Conservation (phyloP, 306 rosid species). For the Senna tora region DNA sequence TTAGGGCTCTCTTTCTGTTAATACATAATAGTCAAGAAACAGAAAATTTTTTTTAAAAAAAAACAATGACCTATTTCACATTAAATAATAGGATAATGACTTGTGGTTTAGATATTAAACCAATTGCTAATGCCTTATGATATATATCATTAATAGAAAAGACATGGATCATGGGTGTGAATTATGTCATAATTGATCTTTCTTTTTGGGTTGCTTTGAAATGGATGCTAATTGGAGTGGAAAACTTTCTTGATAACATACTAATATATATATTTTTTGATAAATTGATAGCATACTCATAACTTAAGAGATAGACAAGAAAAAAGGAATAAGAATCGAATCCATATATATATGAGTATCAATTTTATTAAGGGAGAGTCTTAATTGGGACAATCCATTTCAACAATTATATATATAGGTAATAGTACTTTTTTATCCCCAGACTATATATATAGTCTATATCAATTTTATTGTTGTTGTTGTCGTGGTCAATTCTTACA, state of each 20-base stretch:
- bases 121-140: neutral
- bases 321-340: neutral
- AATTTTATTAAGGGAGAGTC: neutral
- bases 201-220: neutral
- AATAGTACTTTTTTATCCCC: too few relatives aligned
- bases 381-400: neutral
- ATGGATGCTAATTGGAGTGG: neutral
- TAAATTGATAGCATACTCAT: too few relatives aligned
- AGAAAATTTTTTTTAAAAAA: too few relatives aligned
- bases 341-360: neutral
- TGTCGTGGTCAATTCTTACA: too few relatives aligned
- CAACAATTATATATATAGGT: neutral
- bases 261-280: too few relatives aligned
- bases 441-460: too few relatives aligned
- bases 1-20: neutral
- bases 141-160: neutral
- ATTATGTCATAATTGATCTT: neutral
- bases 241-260: too few relatives aligned
- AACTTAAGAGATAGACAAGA: neutral
- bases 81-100: neutral
- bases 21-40: neutral
- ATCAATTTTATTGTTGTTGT: too few relatives aligned
- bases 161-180: constrained; percentile 3
- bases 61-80: neutral
- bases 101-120: neutral